phyloP scores from a whole-genome alignment of 2,329 filamentous ascomycete species.

The Nothophaeocryptopus gaeumannii region DNA sequence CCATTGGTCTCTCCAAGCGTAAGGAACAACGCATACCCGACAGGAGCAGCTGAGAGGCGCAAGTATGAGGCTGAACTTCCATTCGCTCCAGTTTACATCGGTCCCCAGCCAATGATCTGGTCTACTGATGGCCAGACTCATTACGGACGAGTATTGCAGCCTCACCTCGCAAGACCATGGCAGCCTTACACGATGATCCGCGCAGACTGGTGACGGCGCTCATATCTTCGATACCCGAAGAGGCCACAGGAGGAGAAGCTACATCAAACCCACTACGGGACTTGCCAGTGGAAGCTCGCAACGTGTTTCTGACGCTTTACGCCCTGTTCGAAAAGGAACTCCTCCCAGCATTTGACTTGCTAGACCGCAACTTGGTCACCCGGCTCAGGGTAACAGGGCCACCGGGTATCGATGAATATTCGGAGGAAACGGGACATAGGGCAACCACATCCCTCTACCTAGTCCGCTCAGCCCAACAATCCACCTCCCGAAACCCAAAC shows the following conservation, averaged over 20 bases:
- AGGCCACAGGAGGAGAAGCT: constrained; percentile 19
- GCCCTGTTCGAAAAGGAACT: constrained; percentile 78
- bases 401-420: background rate
- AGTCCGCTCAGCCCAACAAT: constrained; percentile 58
- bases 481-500: constrained; percentile 24
- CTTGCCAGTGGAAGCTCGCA: constrained; percentile 29
- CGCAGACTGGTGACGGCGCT: constrained; percentile 29
- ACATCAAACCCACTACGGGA: constrained; percentile 44
- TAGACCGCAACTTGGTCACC: constrained; percentile 73
- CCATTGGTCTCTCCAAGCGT: background rate
- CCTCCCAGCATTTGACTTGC: constrained; percentile 79
- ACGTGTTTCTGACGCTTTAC: constrained; percentile 73
- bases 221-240: constrained; percentile 26
- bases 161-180: background rate
- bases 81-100: no score
- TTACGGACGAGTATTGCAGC: background rate
- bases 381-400: constrained; percentile 37
- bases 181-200: constrained; percentile 4
- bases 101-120: no score
- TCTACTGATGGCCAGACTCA: no score
- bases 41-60: no score
- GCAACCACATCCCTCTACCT: constrained; percentile 49
- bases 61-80: no score
- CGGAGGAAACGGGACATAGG: background rate
- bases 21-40: no score